These are phyloP conservation scores for Wallacemonas sp. DNA, from an alignment of 208 protist genomes.

Conservation along the genomic window DNA sequence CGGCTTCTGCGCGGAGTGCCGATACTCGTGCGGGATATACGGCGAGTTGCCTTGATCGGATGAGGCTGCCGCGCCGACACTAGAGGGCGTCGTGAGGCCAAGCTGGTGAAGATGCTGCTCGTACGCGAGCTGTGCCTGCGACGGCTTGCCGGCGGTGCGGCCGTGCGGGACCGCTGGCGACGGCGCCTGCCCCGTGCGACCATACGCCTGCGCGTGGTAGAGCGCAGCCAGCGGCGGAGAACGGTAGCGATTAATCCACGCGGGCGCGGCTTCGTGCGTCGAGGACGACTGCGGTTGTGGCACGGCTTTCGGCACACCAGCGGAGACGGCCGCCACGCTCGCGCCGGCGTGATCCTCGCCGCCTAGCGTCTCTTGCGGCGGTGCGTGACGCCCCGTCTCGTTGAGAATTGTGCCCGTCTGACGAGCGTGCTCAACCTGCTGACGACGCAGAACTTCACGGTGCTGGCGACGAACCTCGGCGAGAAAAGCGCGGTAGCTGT, in stretches of 20 bases:
- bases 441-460: conserved; percentile 31
- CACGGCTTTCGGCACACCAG: too few species aligned
- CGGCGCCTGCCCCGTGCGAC: neutral
- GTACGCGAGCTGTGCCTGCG: neutral
- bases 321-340: too few species aligned
- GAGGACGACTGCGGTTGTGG: too few species aligned
- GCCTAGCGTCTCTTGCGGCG: too few species aligned
- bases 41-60: conserved; percentile 4
- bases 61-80: conserved; percentile 1
- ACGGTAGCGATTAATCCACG: neutral
- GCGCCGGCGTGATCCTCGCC: too few species aligned
- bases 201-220: conserved; percentile 4
- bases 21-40: neutral
- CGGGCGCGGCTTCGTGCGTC: too few species aligned
- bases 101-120: conserved; percentile 4
- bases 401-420: too few species aligned
- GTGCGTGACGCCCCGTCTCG: too few species aligned
- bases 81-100: neutral
- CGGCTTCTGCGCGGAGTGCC: conserved; percentile 2
- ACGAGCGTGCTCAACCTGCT: conserved; percentile 7
- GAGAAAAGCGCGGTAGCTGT: conserved; percentile 11
- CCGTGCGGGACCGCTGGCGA: neutral
- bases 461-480: conserved; percentile 46
- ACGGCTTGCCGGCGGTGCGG: too few species aligned
- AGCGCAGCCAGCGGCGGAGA: conserved; percentile 2